These are phyloP conservation scores for Tetramitus jugosus DNA, from an alignment of 208 protist species.

Conservation along the genomic window DNA sequence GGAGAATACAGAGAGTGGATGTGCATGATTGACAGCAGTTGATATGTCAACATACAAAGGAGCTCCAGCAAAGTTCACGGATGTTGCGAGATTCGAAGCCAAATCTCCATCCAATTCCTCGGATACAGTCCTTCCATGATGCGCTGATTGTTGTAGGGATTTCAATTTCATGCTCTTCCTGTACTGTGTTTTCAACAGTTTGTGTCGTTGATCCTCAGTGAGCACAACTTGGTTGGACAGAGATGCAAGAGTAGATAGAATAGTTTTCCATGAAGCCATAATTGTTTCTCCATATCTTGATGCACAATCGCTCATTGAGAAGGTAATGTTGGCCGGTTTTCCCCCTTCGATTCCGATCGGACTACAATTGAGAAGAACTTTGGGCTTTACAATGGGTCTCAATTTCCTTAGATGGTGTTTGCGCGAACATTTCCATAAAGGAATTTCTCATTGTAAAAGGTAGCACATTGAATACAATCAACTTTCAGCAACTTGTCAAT, in stretches of 20 bases:
- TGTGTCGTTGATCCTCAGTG: neutral
- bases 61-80: neutral
- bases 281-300: neutral
- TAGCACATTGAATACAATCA: too few relatives aligned
- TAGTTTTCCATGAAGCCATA: slow-evolving; percentile 14
- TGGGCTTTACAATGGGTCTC: too few relatives aligned
- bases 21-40: neutral
- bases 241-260: neutral
- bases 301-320: neutral
- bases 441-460: too few relatives aligned
- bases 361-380: too few relatives aligned
- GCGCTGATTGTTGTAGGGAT: neutral
- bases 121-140: neutral
- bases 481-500: too few relatives aligned
- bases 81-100: neutral
- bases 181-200: neutral
- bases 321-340: too few relatives aligned
- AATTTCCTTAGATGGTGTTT: too few relatives aligned
- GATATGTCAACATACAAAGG: neutral
- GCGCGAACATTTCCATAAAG: too few relatives aligned
- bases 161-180: neutral
- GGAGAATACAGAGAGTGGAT: neutral
- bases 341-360: too few relatives aligned
- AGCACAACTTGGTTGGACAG: neutral
- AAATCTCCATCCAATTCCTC: neutral